Evolutionary conservation across 805 yeast species (phyloP).

Genomic region (Candida pini): DNA sequence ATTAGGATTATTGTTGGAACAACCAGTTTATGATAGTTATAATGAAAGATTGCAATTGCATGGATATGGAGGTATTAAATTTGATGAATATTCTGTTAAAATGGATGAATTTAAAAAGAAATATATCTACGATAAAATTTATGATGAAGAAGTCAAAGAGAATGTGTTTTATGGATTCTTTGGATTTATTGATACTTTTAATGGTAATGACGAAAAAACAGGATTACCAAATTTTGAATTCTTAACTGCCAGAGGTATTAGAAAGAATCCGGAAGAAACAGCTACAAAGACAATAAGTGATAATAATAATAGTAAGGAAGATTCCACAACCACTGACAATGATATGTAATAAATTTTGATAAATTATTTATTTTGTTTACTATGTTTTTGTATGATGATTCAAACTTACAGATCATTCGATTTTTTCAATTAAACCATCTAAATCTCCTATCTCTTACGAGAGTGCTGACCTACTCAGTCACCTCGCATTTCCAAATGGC

Average conservation of each 20-base stretch:
- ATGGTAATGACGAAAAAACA: constrained; percentile 39
- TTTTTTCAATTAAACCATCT: too few relatives aligned
- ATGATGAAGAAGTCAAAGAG: constrained; percentile 82
- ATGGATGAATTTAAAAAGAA: constrained; percentile 85
- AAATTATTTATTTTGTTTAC: too few relatives aligned
- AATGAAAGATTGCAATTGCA: constrained; percentile 64
- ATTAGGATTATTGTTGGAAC: constrained; percentile 80
- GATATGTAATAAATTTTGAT: too few relatives aligned
- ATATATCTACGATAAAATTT: constrained; percentile 87
- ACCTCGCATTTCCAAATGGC: too few relatives aligned
- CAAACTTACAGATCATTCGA: too few relatives aligned
- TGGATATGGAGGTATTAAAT: constrained; percentile 74
- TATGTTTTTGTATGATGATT: too few relatives aligned
- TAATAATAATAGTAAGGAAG: too few relatives aligned
- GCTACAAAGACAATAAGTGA: too few relatives aligned
- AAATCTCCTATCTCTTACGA: too few relatives aligned
- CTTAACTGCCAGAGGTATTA: constrained; percentile 42
- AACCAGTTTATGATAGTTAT: constrained; percentile 86
- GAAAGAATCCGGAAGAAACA: too few relatives aligned
- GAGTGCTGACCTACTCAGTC: too few relatives aligned
- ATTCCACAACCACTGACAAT: too few relatives aligned
- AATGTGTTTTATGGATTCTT: constrained; percentile 88
- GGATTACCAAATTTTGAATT: constrained; percentile 62
- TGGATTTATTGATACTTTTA: constrained; percentile 80
- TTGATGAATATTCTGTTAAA: constrained; percentile 55